phyloP scores from a whole-genome alignment of 768 basidiomycete species.

The Psilocybe azurescens region DNA sequence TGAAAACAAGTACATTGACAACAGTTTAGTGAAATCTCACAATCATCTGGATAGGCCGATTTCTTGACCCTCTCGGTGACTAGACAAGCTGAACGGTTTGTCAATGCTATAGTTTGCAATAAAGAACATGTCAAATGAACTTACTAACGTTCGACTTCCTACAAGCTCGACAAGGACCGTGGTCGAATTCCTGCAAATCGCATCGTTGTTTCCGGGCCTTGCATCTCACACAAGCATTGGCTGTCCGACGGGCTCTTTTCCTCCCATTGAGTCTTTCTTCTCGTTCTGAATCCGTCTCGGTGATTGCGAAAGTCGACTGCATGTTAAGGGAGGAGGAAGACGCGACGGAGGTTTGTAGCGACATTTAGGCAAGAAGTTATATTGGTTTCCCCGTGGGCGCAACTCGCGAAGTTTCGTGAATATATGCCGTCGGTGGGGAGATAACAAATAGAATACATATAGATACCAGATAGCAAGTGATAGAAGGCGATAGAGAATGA shows the following conservation, averaged over 20 bases:
- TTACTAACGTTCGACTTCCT: constrained; percentile 11
- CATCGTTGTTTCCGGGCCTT: constrained; percentile 13
- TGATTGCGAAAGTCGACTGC: constrained; percentile 8
- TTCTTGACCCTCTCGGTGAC: constrained; percentile 11
- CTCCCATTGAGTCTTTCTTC: constrained; percentile 9
- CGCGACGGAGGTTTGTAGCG: not conserved
- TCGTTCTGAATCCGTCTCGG: constrained; percentile 11
- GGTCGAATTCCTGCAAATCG: constrained; percentile 12
- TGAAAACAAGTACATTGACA: not conserved
- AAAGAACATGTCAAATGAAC: not conserved
- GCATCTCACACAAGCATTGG: constrained; percentile 13
- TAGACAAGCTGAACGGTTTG: not conserved
- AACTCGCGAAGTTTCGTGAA: not conserved
- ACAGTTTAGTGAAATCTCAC: not conserved
- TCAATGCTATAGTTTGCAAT: not conserved
- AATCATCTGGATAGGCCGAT: constrained; percentile 14
- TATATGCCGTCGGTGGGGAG: not conserved
- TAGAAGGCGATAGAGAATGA: not conserved
- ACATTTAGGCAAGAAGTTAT: not conserved
- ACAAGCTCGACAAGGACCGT: constrained; percentile 12
- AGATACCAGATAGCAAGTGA: not conserved
- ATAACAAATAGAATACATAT: not conserved
- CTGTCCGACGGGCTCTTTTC: constrained; percentile 1
- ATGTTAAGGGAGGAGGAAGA: not conserved
- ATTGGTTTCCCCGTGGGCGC: no score